Evolutionary conservation across 202 grass and related monocot genomes (phyloP), one percentile per base, ranked within the genome.

Genomic region (Eragrostis tef): DNA sequence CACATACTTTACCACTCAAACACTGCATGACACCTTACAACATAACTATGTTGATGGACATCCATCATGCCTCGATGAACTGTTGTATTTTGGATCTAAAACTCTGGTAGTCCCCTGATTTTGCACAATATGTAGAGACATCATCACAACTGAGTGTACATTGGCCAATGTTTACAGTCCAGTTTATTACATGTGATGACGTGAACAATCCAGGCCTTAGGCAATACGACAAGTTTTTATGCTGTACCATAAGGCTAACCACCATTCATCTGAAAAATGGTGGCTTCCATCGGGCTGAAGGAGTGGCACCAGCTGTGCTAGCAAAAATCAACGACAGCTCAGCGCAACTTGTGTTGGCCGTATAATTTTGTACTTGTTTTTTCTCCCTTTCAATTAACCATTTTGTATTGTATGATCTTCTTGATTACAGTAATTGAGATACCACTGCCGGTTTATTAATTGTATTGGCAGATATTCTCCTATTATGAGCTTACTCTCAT

Each of bases 61-160:
- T 20, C 29, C 31, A 43, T 79, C 27, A 53, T 1, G 12, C 46
- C 36, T 17, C 7, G 22, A 66, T 57, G 2, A 74, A 51, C 11
- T 66, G n/a, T 8, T 66, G 75, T 52, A 22, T 52, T 66, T 78
- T 64, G n/a, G 2, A 7, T 51, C 60, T 51, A 75, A 65, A 78
- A 65, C 44, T 77, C 24, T 50, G 17, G 10, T 26, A 63, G 1
- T 48, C 25, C 0, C 10, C 60, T 0, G 11, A 65, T 15, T 11
- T 20, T 65, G 26, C 48, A 11, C 57, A 63, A 62, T 75, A 60
- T 44, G 20, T 60, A 45, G 62, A 47, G 14, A 76, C 8, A n/a
- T 29, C 16, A 48, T 7, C 15, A 17, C 2, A 48, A 63, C 34
- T 49, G 16, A 78, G 24, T 74, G 31, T 13, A 79, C 4, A 41